Evolutionary conservation across 2,329 filamentous ascomycete species (phyloP).

Genomic region (Alternaria conjuncta): DNA sequence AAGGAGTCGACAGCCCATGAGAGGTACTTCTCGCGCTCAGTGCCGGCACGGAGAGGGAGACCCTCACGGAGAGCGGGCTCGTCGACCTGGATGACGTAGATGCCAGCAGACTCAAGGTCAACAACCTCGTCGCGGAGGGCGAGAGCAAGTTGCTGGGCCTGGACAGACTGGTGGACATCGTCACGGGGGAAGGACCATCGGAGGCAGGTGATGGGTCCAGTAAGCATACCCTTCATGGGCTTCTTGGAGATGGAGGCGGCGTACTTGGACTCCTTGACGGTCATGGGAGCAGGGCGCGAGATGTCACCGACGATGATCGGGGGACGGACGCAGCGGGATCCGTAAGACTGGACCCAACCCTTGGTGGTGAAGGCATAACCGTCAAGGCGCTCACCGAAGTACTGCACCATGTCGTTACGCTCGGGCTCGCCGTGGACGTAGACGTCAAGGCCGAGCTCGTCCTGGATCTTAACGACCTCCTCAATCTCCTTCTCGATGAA

Average conservation of each 20-base stretch:
- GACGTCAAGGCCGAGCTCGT: constrained; percentile 96
- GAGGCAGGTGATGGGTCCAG: constrained; percentile 97
- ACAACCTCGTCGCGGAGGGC: constrained; percentile 98
- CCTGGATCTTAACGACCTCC: constrained; percentile 93
- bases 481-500: constrained; percentile 99
- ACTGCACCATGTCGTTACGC: constrained; percentile 99
- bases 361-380: constrained; percentile 99
- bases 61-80: constrained; percentile 99
- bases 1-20: constrained; percentile 98
- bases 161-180: constrained; percentile 97
- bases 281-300: constrained; percentile 96
- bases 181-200: constrained; percentile 99
- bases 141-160: constrained; percentile 97
- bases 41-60: constrained; percentile 92
- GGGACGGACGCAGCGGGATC: constrained; percentile 96
- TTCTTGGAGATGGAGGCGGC: constrained; percentile 95
- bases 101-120: constrained; percentile 94
- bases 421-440: constrained; percentile 98
- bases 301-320: constrained; percentile 99
- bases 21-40: constrained; percentile 96
- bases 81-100: constrained; percentile 98
- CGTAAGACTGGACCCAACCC: constrained; percentile 98
- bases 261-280: constrained; percentile 99
- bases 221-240: constrained; percentile 99
- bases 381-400: constrained; percentile 96